Conservation (phyloP, 1,139 yeast genomes). For the Cylindricascospora bacillispora region DNA sequence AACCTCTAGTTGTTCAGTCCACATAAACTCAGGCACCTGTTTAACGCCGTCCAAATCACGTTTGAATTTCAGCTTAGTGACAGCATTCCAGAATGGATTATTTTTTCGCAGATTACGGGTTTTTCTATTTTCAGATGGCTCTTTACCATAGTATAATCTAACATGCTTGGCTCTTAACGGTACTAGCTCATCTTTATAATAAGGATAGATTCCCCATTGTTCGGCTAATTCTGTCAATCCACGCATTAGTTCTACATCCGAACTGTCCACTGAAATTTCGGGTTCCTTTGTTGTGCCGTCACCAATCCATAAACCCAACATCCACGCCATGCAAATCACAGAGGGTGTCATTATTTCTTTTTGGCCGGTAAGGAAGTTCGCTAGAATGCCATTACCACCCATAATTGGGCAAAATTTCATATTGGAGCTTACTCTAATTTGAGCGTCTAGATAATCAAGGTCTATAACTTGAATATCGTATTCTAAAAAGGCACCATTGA, state of each 20-base stretch:
- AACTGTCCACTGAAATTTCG: conserved; percentile 22
- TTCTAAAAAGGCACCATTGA: conserved; percentile 16
- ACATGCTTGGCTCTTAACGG: conserved; percentile 20
- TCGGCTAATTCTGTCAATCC: conserved; percentile 15
- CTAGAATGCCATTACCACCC: conserved; percentile 21
- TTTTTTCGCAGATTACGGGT: conserved; percentile 12
- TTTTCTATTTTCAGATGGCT: conserved; percentile 7
- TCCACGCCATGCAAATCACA: conserved; percentile 25
- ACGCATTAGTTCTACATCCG: conserved; percentile 12
- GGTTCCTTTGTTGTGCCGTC: conserved; percentile 19
- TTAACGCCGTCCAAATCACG: conserved; percentile 15
- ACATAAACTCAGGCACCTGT: conserved; percentile 18
- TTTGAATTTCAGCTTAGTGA: conserved; percentile 11
- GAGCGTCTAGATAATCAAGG: conserved; percentile 17
- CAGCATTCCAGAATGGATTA: conserved; percentile 19
- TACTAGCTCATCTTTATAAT: conserved; percentile 10
- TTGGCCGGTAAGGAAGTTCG: conserved; percentile 15
- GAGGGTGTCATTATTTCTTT: conserved; percentile 12
- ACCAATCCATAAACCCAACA: conserved; percentile 23
- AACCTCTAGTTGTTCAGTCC: conserved; percentile 23
- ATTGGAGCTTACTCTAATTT: conserved; percentile 22
- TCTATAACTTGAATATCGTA: conserved; percentile 30
- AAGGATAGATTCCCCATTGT: conserved; percentile 17
- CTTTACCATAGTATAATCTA: conserved; percentile 13
- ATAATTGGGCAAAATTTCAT: conserved; percentile 28